Base-by-base conservation (phyloP, 2,329 filamentous ascomycete genomes). In the Penicillium sp. region DNA sequence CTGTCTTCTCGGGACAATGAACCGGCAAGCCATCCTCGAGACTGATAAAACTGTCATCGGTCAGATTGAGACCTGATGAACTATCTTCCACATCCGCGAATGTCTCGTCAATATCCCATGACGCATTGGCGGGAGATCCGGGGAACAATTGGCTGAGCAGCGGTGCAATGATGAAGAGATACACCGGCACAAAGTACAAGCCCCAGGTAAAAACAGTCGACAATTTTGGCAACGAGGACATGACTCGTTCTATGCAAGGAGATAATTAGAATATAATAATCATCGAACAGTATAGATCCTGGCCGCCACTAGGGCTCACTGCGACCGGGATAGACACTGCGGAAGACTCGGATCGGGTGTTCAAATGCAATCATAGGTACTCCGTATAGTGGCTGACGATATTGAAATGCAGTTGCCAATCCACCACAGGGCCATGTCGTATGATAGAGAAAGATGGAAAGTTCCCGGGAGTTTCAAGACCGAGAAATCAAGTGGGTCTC, bases 131-230 rank as follows among this genome's bases (percentile, higher is more conserved):
- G 12, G 40, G 34, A 14, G 33, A 17, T 7, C 30, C 29, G 10
- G 57, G 49, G 35, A 56, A 48, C 34, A 55, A 26, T 26, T 52
- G 49, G 41, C 58, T 56, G 13, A 60, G 35, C 23, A 61, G 42
- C 4, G 62, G 62, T 8, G 56, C 55, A 18, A 64, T 36, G 22
- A 64, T 33, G 42, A 65, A 62, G 29, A 65, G 41, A 47, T 65
- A 65, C 8, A 64, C 37, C 0, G 62, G 62, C 33, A 65, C 43
- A 18, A 62, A 52, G 45, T 65, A 65, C 33, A 65, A 51, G 34
- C 57, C 34, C 50, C 57, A 64, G 25, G 54, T 50, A n/a, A 64
- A 37, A 18, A 63, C 3, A 4, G 56, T 61, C 4, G 59, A 61
- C 26, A 56, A 32, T 23, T 50, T 60, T n/a, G 54, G 51, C 4